Evolutionary conservation across 495 filamentous ascomycete genomes (phyloP).

Genomic region (Penicillium malachiteum): DNA sequence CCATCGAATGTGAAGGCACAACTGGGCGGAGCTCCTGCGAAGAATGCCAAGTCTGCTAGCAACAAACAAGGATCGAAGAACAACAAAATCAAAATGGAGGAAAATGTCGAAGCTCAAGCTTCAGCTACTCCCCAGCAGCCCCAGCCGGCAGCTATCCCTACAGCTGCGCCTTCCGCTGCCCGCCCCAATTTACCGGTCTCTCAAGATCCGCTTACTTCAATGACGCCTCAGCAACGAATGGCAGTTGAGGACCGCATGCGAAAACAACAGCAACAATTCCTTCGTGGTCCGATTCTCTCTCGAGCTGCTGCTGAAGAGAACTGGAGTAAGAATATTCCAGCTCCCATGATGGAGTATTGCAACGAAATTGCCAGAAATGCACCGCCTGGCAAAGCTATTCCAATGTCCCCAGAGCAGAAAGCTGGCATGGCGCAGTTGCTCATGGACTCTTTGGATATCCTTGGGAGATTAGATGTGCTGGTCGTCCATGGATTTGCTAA

Average conservation of each 20-base stretch:
- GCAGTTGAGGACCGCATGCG: constrained; percentile 41
- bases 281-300: constrained; percentile 25
- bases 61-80: constrained; percentile 34
- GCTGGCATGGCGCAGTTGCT: constrained; percentile 49
- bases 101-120: constrained; percentile 50
- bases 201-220: constrained; percentile 51
- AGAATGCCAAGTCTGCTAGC: constrained; percentile 27
- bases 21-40: constrained; percentile 24
- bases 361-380: constrained; percentile 39
- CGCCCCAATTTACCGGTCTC: constrained; percentile 39
- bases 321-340: constrained; percentile 37
- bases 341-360: constrained; percentile 38
- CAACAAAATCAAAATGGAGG: constrained; percentile 64
- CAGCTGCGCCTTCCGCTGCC: constrained; percentile 18
- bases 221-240: constrained; percentile 51
- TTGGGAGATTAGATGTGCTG: constrained; percentile 42
- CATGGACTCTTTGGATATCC: constrained; percentile 39
- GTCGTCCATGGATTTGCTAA: constrained; percentile 37
- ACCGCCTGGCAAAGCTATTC: constrained; percentile 27
- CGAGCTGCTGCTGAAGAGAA: constrained; percentile 36
- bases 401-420: constrained; percentile 44
- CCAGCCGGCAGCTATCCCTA: constrained; percentile 29
- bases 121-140: constrained; percentile 41
- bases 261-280: constrained; percentile 31
- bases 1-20: constrained; percentile 21